Evolutionary conservation across 495 filamentous ascomycete genomes (phyloP), one percentile per base, ranked within the genome.

Genomic region (Apiosordaria backusii): DNA sequence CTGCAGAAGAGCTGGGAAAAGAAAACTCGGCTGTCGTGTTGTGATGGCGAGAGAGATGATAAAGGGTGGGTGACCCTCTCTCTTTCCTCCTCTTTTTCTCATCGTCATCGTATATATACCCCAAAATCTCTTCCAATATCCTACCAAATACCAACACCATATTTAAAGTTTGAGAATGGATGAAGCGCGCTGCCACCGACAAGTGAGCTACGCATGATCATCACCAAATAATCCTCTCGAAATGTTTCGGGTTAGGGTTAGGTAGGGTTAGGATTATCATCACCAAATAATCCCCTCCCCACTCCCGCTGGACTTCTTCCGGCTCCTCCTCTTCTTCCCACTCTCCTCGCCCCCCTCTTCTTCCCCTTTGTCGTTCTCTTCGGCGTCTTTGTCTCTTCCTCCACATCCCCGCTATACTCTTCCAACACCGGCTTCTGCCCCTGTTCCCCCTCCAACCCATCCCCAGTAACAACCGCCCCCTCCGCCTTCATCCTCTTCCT

Each of bases 301-400:
- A 22, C 52, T 55, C 18, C 9, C 22, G 5, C 22, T 55, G 9
- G 10, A 15, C 35, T 15, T 45, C 52, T 55, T 23, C 4, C 52
- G 15, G 6, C 52, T 55, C 52, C 52, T 23, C 4, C 52, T 55
- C 4, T 23, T 55, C 52, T 55, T 55, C n/a, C 16, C 50, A 50
- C 7, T 16, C 50, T 55, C 52, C 52, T 55, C 35, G 10, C 35
- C 35, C 5, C 35, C 35, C 35, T 55, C 52, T 55, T 23, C 52
- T 55, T 55, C 52, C n/a, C 52, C 52, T 55, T 55, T 16, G 50
- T 53, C 50, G 50, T 53, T n/a, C 18, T 55, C 52, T 55, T 45
- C 35, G n/a, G n/a, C n/a, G n/a, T n/a, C 13, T 45, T 15, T 45
- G 35, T 2, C 35, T 45, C 35, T 45, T n/a, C 35, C 35, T 45